Percentiles rank a stretch among this genome's conserved stretches.
phyloP scores from a whole-genome alignment of 352 stramenopile species.

The Pythium rhizo-oryzae region DNA sequence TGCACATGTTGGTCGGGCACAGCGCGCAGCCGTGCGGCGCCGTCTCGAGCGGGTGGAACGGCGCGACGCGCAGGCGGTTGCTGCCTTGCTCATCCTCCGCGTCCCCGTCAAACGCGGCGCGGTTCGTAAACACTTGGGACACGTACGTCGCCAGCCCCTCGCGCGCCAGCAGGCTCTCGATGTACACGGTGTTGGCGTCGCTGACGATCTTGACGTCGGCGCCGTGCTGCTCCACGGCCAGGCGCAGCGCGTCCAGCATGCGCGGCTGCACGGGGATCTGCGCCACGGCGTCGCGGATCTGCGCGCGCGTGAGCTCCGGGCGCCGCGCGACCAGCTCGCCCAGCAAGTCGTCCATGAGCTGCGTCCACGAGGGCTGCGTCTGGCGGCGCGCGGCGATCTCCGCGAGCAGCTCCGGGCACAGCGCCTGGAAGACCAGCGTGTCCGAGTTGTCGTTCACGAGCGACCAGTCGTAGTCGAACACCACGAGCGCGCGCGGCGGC shows the following conservation, averaged over 20 bases:
- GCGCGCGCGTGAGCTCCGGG: constrained; percentile 35
- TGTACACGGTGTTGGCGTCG: constrained; percentile 82
- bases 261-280: constrained; percentile 57
- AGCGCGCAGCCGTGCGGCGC: constrained; percentile 54
- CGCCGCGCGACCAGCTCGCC: constrained; percentile 40
- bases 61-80: constrained; percentile 48
- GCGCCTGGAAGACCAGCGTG: constrained; percentile 69
- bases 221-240: constrained; percentile 41
- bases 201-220: constrained; percentile 72
- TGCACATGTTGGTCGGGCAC: constrained; percentile 85
- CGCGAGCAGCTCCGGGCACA: constrained; percentile 61
- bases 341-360: constrained; percentile 72
- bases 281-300: constrained; percentile 51
- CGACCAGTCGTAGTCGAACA: constrained; percentile 88
- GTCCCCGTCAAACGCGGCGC: constrained; percentile 41
- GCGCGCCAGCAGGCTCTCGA: constrained; percentile 67
- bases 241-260: constrained; percentile 72
- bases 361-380: constrained; percentile 51
- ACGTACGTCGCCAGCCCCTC: constrained; percentile 40
- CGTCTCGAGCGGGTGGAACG: constrained; percentile 47
- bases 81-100: background rate
- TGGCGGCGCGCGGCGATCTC: constrained; percentile 34
- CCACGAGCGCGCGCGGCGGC: constrained; percentile 51
- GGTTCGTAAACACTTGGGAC: constrained; percentile 62
- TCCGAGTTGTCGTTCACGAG: constrained; percentile 87